Percentiles rank a stretch among this genome's conserved stretches.
phyloP scores from a whole-genome alignment of 768 basidiomycete species.

The Pholiota conissans region DNA sequence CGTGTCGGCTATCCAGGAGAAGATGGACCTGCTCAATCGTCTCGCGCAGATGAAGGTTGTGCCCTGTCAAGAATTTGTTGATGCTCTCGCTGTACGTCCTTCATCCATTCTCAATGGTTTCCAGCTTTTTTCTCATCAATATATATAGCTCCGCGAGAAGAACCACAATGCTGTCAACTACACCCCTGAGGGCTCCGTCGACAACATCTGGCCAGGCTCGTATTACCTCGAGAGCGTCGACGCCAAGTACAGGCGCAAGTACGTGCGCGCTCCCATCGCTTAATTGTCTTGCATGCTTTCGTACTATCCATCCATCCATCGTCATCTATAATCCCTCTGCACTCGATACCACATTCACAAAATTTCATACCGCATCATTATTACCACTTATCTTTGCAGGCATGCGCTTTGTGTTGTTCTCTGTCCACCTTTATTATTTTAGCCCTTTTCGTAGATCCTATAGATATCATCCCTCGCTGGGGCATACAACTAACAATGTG shows the following conservation, averaged over 20 bases:
- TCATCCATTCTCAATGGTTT: slow-evolving; percentile 9
- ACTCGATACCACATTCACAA: not conserved
- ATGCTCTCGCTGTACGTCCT: slow-evolving; percentile 65
- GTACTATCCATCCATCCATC: not conserved
- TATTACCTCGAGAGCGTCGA: slow-evolving; percentile 94
- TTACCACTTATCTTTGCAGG: not conserved
- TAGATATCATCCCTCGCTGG: not conserved
- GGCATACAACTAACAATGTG: slow-evolving; percentile 4
- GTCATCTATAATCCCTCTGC: slow-evolving; percentile 11
- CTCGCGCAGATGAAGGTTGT: slow-evolving; percentile 88
- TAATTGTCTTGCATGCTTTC: slow-evolving; percentile 18
- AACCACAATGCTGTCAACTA: slow-evolving; percentile 92
- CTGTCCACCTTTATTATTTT: not conserved
- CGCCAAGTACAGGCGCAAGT: slow-evolving; percentile 89
- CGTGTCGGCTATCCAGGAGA: slow-evolving; percentile 75
- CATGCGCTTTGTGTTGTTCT: too few species aligned
- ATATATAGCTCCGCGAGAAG: slow-evolving; percentile 82
- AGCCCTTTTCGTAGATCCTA: not conserved
- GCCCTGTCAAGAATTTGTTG: slow-evolving; percentile 89
- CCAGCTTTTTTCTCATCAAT: slow-evolving; percentile 10
- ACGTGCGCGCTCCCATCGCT: slow-evolving; percentile 51
- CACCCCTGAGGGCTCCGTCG: slow-evolving; percentile 80
- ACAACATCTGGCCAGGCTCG: slow-evolving; percentile 92
- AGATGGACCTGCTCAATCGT: slow-evolving; percentile 78
- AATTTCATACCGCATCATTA: not conserved